phyloP scores from a whole-genome alignment of 2,329 filamentous ascomycete species.

The Drechmeria coniospora region DNA sequence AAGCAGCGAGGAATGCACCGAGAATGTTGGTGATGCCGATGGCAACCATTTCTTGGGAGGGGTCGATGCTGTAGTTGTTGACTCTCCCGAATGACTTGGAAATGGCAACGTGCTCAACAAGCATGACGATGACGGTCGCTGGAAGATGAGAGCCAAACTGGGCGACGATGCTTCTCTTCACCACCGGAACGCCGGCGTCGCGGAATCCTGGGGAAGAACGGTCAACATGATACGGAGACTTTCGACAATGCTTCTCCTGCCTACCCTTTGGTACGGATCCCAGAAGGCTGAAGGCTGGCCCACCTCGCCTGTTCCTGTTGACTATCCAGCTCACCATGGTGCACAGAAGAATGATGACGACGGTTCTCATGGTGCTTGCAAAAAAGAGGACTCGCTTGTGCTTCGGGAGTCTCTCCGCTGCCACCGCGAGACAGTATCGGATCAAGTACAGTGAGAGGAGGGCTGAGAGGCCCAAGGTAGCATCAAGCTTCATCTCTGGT shows the following conservation, averaged over 20 bases:
- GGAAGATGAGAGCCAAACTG: slow-evolving; percentile 61
- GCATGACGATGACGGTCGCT: slow-evolving; percentile 76
- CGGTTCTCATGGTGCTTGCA: slow-evolving; percentile 74
- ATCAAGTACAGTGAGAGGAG: slow-evolving; percentile 64
- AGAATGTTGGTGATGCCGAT: slow-evolving; percentile 85
- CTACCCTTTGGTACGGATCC: slow-evolving; percentile 57
- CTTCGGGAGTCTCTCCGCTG: slow-evolving; percentile 53
- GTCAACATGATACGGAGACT: neutral
- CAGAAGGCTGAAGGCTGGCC: slow-evolving; percentile 61
- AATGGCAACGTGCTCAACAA: slow-evolving; percentile 95
- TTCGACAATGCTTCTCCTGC: neutral
- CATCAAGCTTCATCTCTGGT: slow-evolving; percentile 53
- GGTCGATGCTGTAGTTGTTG: slow-evolving; percentile 92
- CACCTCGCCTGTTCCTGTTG: slow-evolving; percentile 50
- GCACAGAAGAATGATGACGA: slow-evolving; percentile 82
- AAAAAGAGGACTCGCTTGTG: slow-evolving; percentile 74
- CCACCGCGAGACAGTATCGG: slow-evolving; percentile 45
- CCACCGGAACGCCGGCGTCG: slow-evolving; percentile 55
- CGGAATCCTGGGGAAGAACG: slow-evolving; percentile 46
- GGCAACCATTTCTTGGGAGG: slow-evolving; percentile 88
- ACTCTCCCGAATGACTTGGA: slow-evolving; percentile 91
- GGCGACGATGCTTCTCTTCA: slow-evolving; percentile 51
- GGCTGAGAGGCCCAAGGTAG: slow-evolving; percentile 75
- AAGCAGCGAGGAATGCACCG: slow-evolving; percentile 81
- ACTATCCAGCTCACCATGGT: slow-evolving; percentile 79